These are phyloP conservation scores for Talaromyces sp. DNA, from an alignment of 2,329 filamentous ascomycete species.

Conservation along the genomic window DNA sequence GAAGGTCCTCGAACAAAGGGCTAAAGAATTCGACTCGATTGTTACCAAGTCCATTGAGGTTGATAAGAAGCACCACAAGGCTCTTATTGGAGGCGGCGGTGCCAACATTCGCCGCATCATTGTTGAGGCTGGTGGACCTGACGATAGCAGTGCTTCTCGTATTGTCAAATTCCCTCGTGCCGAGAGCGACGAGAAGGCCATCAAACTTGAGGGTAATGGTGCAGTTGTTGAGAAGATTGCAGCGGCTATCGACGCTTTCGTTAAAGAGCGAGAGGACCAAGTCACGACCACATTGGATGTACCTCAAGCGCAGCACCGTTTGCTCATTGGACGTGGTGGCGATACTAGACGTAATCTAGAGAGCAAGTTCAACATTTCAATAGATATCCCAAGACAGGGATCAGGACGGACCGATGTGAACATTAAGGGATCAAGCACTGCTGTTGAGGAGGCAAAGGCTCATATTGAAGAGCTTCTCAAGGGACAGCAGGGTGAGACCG, in stretches of 20 bases:
- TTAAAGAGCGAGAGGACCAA: conserved; percentile 79
- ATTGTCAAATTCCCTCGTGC: conserved; percentile 93
- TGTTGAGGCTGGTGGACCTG: conserved; percentile 80
- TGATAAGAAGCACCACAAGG: conserved; percentile 86
- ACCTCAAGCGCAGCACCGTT: conserved; percentile 82
- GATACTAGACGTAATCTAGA: conserved; percentile 83
- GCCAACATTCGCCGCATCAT: conserved; percentile 84
- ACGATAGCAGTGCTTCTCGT: conserved; percentile 78
- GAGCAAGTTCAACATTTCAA: conserved; percentile 75
- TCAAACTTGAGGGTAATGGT: conserved; percentile 82
- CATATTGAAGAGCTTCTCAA: conserved; percentile 76
- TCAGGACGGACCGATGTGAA: conserved; percentile 81
- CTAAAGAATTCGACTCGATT: conserved; percentile 84
- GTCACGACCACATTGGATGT: conserved; percentile 76
- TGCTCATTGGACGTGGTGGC: conserved; percentile 87
- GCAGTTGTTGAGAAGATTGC: conserved; percentile 87
- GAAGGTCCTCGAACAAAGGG: conserved; percentile 83
- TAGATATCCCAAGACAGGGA: conserved; percentile 90
- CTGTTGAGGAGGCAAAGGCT: conserved; percentile 80
- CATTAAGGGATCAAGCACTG: conserved; percentile 71
- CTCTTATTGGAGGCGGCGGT: conserved; percentile 82
- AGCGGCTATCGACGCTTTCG: conserved; percentile 74
- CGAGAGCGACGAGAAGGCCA: conserved; percentile 74
- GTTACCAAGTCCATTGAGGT: conserved; percentile 78
- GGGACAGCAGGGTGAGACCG: conserved; percentile 80